phyloP scores from a whole-genome alignment of 1,139 yeast genomes.

The Keqinozyma sinolaborantium region DNA sequence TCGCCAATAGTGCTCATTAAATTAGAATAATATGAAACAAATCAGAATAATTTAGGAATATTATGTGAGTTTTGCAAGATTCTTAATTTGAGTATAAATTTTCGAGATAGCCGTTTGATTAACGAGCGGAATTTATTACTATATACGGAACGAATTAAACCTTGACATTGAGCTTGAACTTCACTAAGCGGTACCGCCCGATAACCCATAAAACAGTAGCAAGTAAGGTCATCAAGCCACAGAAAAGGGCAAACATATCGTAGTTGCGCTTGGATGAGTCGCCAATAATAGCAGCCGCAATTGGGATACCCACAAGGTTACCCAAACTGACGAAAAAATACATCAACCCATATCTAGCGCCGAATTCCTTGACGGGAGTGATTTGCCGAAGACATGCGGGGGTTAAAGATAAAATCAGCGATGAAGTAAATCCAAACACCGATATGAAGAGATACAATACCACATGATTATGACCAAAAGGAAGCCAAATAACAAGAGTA shows the following conservation, averaged over 20 bases:
- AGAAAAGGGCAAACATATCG: slow-evolving; percentile 31
- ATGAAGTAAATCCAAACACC: slow-evolving; percentile 30
- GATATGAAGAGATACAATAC: slow-evolving; percentile 24
- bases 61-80: no score
- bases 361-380: slow-evolving; percentile 30
- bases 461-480: slow-evolving; percentile 30
- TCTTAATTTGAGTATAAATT: no score
- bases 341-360: slow-evolving; percentile 39
- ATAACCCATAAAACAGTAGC: slow-evolving; percentile 30
- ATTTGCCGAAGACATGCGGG: slow-evolving; percentile 41
- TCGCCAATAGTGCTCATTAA: no score
- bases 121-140: no score
- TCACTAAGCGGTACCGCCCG: slow-evolving; percentile 32
- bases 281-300: slow-evolving; percentile 42
- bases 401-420: slow-evolving; percentile 27
- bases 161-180: slow-evolving; percentile 27
- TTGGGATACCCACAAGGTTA: slow-evolving; percentile 40
- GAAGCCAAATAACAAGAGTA: slow-evolving; percentile 34
- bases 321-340: slow-evolving; percentile 38
- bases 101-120: no score
- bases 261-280: slow-evolving; percentile 27
- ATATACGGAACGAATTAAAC: slow-evolving; percentile 19
- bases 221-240: slow-evolving; percentile 26
- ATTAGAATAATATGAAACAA: no score
- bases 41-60: no score